Evolutionary conservation across 208 protist genomes (phyloP), one percentile per base, ranked within the genome.

Genomic region (Leishmania turanica): DNA sequence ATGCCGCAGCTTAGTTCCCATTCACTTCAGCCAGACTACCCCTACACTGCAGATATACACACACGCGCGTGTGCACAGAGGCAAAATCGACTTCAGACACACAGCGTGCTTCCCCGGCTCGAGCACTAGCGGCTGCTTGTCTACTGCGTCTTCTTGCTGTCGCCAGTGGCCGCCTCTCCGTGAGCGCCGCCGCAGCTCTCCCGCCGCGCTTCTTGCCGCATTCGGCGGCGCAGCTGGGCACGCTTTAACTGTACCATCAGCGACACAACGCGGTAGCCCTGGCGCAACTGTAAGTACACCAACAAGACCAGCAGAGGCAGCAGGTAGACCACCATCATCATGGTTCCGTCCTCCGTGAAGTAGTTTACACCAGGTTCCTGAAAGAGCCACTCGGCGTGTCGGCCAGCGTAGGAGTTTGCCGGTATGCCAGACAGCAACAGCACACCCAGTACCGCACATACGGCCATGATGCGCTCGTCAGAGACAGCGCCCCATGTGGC

Each of bases 261-360:
- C 70, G 84, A 82, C n/a, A 90, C 31, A 11, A 89, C 64, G n/a
- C 84, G 83, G 47, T 80, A 72, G 34, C 27, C 78, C 53, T 80
- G 80, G 7, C 80, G 85, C 37, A 91, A 68, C 73, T 92, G 87
- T 60, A 95, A 53, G 37, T 65, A 60, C 42, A 91, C 66, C 40
- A 91, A 79, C 17, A 89, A 31, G 6, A 87, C 62, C 71, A 95
- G 86, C 13, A 97, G 56, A 45, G 94, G 94, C n/a, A 83, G 19
- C 79, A 85, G 90, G 78, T 89, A 93, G 47, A 95, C 77, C 0
- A 92, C 78, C 2, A 82, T 82, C 15, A 97, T 78, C 80, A 97
- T 95, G 31, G 92, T 66, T 13, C 89, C 90, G 31, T 77, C 77
- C n/a, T 88, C 82, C 11, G 93, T 90, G 90, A 97, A 96, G 82